These are phyloP conservation scores for Sorghum bicolor DNA, from an alignment of 176 grass and related monocot genomes.

Conservation along the genomic window Sorghum_bicolor_NCBIv3 NC_012872.2:57020501-57021000, in stretches of 20 bases:
- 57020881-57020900: too few species aligned
- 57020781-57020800: constrained; percentile 55
- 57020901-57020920: too few species aligned
- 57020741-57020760: constrained; percentile 42
- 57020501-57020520: constrained; percentile 68
- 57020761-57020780: constrained; percentile 56
- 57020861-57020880: not conserved
- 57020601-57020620: constrained; percentile 32
- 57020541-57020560: constrained; percentile 56
- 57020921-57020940: too few species aligned
- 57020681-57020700: not conserved
- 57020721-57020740: not conserved
- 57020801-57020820: constrained; percentile 49
- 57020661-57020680: not conserved
- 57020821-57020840: constrained; percentile 41
- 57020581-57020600: constrained; percentile 51
- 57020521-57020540: constrained; percentile 42
- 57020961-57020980: too few species aligned
- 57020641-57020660: constrained; percentile 18
- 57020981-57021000: too few species aligned
- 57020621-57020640: constrained; percentile 55
- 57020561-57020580: constrained; percentile 59
- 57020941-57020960: too few species aligned
- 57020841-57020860: not conserved
- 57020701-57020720: not conserved